Conservation (phyloP, 2,329 filamentous ascomycete species). For the Arthrinium phaeospermum region DNA sequence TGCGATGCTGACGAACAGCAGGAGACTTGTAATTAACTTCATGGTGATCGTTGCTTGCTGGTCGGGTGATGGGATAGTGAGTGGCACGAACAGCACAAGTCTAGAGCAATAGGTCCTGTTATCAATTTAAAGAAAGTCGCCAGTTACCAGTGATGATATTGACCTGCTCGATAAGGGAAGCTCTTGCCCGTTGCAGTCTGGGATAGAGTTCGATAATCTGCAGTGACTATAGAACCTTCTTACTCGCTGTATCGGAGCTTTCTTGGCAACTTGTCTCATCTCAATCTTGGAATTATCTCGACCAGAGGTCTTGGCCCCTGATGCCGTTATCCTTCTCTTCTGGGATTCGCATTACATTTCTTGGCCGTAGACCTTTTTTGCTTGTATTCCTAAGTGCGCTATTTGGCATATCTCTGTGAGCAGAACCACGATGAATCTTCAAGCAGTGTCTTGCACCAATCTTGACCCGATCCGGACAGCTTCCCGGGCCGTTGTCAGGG, state of each 20-base stretch:
- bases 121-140: not conserved
- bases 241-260: not conserved
- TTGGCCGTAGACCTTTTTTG: too few relatives aligned
- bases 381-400: not conserved
- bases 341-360: too few relatives aligned
- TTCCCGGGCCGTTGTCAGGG: not conserved
- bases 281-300: not conserved
- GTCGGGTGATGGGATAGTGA: not conserved
- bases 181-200: not conserved
- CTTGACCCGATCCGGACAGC: not conserved
- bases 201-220: not conserved
- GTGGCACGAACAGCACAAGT: not conserved
- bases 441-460: not conserved
- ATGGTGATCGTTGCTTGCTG: conserved; percentile 19
- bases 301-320: not conserved
- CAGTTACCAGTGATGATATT: not conserved
- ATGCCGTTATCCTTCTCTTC: too few relatives aligned
- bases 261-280: not conserved
- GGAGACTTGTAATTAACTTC: conserved; percentile 22
- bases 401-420: too few relatives aligned
- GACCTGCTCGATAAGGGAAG: not conserved
- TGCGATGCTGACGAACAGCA: conserved; percentile 24
- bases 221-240: not conserved
- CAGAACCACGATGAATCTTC: not conserved
- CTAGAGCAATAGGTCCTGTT: not conserved